Base-by-base conservation (phyloP, 768 basidiomycete genomes). In the Amanita thiersii region DNA sequence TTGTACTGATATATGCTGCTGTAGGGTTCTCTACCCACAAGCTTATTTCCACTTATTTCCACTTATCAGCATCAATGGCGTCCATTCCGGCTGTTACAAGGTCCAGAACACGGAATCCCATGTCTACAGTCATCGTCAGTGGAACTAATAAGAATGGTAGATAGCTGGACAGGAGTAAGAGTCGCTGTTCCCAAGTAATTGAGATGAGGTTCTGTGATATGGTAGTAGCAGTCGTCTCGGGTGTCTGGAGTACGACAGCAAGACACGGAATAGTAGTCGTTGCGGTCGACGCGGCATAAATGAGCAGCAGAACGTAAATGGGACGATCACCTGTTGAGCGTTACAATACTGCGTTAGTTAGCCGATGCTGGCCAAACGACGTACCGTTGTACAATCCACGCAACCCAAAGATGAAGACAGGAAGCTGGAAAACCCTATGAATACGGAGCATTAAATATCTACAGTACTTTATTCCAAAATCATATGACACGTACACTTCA, bases 261-360 rank as follows among this genome's bases (percentile, higher is more conserved):
- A 92, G 56, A 53, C 84, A 87, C 0, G 89, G 77, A 24, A 87
- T 59, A 10, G 82, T 81, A 0, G 88, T 89, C 0, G 86, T 91
- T 0, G 75, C 68, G 2, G 86, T 82, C 0, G 84, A 86, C 0
- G 86, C 82, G 20, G 70, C 86, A 58, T 91, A 92, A 20, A 81
- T 56, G 6, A 84, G 64, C 10, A 92, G 61, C 23, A 88, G 65
- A 9, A 75, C 62, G 53, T 82, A 84, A 33, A 81, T 71, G 10
- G 59, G 57, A 5, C 58, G 65, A 1, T 68, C 70, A 43, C 65
- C 79, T 81, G 50, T 26, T 20, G 8, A 19, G 24, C 35, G 28
- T 7, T 10, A 40, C 21, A 19, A 30, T 20, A 37, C 7, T 7
- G n/a, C 7, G 6, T 32, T 8, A 3, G 25, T 18, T 17, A 19